A percentile compares a stretch with the other conserved stretches of the same genome.
phyloP scores from a whole-genome alignment of 1,284 basidiomycete genomes.

The Tranzscheliella williamsii region DNA sequence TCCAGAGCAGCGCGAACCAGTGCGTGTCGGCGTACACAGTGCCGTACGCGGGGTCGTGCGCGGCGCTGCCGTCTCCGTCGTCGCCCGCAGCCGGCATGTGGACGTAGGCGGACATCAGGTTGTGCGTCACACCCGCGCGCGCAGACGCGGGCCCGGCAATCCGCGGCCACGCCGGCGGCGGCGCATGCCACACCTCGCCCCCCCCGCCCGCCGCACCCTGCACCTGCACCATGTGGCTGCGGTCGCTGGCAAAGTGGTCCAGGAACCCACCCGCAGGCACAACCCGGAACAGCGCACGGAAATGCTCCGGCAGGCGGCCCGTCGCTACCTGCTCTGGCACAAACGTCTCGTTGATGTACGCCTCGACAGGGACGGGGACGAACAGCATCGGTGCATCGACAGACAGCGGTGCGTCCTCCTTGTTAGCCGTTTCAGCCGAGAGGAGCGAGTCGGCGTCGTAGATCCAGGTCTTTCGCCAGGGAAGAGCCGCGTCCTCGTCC shows the following conservation, averaged over 20 bases:
- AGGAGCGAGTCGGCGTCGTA: slow-evolving; percentile 41
- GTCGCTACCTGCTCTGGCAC: neutral
- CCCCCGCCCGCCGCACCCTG: too few species aligned
- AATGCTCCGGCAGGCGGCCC: neutral
- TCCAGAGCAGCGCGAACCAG: too few species aligned
- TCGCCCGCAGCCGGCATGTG: slow-evolving; percentile 1
- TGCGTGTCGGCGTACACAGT: too few species aligned
- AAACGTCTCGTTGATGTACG: slow-evolving; percentile 19
- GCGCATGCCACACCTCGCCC: slow-evolving; percentile 1
- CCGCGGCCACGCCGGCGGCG: slow-evolving; percentile 13
- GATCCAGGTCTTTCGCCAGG: slow-evolving; percentile 21
- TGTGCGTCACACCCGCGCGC: slow-evolving; percentile 3
- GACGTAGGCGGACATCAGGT: slow-evolving; percentile 24
- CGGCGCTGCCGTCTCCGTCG: too few species aligned
- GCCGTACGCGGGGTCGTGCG: too few species aligned
- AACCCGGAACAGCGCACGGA: slow-evolving; percentile 18
- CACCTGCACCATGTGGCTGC: slow-evolving; percentile 31
- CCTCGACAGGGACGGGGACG: slow-evolving; percentile 2
- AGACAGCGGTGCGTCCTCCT: too few species aligned
- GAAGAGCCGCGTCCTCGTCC: neutral
- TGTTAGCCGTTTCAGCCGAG: neutral
- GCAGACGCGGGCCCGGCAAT: slow-evolving; percentile 9
- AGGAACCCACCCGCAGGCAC: slow-evolving; percentile 13
- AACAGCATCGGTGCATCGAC: neutral
- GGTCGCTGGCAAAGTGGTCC: slow-evolving; percentile 37